A percentile compares a stretch with the other conserved stretches of the same genome.
Conservation (phyloP, 1,284 basidiomycete genomes). For the Ceratobasidium sp. region DNA sequence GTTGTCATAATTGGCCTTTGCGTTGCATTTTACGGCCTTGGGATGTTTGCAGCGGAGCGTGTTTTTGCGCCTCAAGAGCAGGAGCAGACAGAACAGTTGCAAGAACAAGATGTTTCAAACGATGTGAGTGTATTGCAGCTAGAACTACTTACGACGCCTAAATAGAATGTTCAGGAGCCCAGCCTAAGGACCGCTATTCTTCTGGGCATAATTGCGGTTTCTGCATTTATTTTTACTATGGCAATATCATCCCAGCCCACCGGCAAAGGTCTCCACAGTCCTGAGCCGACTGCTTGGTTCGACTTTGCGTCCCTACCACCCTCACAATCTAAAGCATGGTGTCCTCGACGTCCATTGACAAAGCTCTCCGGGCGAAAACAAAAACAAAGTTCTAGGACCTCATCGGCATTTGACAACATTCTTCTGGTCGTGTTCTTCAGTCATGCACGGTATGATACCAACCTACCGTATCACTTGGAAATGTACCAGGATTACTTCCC, state of each 20-base stretch:
- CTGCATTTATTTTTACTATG: constrained; percentile 8
- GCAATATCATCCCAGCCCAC: constrained; percentile 17
- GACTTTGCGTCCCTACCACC: constrained; percentile 26
- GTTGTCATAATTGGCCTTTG: constrained; percentile 8
- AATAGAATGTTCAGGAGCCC: background rate
- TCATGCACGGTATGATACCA: constrained; percentile 58
- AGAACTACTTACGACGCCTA: background rate
- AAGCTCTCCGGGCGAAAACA: constrained; percentile 30
- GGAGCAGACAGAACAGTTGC: background rate
- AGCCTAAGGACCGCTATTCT: constrained; percentile 16
- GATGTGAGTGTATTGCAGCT: too few relatives aligned
- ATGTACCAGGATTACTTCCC: constrained; percentile 60
- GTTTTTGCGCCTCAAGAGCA: background rate
- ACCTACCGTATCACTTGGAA: constrained; percentile 57
- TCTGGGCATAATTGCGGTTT: constrained; percentile 9
- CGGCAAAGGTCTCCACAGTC: constrained; percentile 25
- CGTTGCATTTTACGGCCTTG: constrained; percentile 20
- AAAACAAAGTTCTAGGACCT: constrained; percentile 22
- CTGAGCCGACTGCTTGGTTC: constrained; percentile 28
- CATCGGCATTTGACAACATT: constrained; percentile 53
- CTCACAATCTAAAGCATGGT: constrained; percentile 30
- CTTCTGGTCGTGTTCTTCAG: constrained; percentile 61
- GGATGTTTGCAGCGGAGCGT: constrained; percentile 13
- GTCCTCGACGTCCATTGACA: constrained; percentile 18
- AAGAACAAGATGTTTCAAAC: background rate